phyloP scores from a whole-genome alignment of 148 eudicot genomes.

The Fallopia convolvulus region DNA sequence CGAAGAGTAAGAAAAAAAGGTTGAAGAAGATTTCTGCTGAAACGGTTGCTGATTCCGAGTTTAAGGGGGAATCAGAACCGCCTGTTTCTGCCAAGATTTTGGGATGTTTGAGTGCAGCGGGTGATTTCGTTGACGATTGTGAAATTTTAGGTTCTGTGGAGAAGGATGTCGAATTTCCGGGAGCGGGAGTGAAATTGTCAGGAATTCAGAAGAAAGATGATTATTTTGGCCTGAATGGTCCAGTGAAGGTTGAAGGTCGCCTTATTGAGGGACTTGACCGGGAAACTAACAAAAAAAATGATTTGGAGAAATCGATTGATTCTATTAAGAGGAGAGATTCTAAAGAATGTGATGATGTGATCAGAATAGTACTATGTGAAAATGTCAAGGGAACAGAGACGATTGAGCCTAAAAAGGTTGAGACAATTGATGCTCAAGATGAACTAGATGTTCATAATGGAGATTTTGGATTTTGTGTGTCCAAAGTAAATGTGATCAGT shows the following conservation, averaged over 20 bases:
- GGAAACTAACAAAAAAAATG: not conserved
- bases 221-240: not conserved
- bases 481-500: constrained; percentile 7
- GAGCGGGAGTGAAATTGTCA: not conserved
- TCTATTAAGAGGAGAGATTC: not conserved
- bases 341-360: not conserved
- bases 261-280: not conserved
- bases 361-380: not conserved
- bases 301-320: constrained; percentile 12
- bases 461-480: not conserved
- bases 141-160: not conserved
- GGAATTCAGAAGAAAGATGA: not conserved
- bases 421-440: not conserved
- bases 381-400: not conserved
- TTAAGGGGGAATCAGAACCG: not conserved
- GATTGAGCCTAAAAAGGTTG: not conserved
- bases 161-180: not conserved
- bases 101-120: not conserved
- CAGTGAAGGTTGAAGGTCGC: not conserved
- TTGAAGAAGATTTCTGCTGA: constrained; percentile 13
- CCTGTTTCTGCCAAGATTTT: not conserved
- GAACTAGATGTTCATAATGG: not conserved
- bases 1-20: constrained; percentile 24
- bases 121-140: constrained; percentile 1
- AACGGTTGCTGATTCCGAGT: not conserved